Conservation (phyloP, 208 protist species). For the Angomonas ambiguus region DNA sequence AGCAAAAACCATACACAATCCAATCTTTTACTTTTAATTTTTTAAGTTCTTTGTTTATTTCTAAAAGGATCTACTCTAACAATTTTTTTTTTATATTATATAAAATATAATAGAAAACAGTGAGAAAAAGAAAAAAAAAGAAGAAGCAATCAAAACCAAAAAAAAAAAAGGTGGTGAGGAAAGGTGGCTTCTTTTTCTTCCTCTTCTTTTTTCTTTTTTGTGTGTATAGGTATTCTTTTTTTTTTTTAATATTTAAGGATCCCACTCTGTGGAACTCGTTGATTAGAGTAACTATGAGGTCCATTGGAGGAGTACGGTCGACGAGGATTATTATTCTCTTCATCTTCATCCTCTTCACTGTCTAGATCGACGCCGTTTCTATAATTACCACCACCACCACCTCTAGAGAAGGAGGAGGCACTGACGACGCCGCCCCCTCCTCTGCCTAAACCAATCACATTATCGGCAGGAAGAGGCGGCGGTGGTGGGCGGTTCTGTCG, state of each 20-base stretch:
- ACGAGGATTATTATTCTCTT: neutral
- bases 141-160: no score
- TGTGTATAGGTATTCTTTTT: neutral
- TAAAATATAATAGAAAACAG: constrained; percentile 1
- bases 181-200: no score
- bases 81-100: neutral
- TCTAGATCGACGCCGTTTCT: no score
- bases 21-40: neutral
- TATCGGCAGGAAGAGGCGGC: no score
- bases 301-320: neutral
- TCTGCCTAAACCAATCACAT: neutral
- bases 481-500: no score
- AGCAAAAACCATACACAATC: no score
- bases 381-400: no score
- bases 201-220: no score
- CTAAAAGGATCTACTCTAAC: constrained; percentile 6
- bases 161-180: no score
- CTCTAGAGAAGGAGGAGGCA: no score
- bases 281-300: neutral
- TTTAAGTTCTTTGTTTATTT: constrained; percentile 2
- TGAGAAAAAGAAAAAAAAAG: constrained; percentile 14
- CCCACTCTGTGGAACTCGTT: neutral
- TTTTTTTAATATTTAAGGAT: neutral
- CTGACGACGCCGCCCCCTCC: neutral
- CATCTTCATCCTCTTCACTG: no score